These are phyloP conservation scores for Zygoascus tannicola DNA, from an alignment of 805 yeast species.

Conservation along the genomic window DNA sequence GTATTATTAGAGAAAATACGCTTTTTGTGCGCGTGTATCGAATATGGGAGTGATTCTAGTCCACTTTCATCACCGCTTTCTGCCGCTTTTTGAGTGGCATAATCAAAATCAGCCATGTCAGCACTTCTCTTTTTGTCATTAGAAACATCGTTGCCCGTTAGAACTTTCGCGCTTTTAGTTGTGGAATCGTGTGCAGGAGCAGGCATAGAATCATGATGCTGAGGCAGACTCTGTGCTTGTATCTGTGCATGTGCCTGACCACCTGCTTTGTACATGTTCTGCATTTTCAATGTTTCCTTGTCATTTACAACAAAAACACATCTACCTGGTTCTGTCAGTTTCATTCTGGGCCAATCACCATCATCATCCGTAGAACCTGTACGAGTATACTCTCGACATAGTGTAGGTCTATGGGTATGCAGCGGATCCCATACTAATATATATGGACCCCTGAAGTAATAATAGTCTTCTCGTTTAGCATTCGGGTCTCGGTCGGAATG, in stretches of 20 bases:
- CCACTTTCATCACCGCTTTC: not conserved
- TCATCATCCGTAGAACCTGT: constrained; percentile 28
- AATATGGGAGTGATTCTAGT: not conserved
- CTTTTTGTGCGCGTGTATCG: not conserved
- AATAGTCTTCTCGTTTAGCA: constrained; percentile 75
- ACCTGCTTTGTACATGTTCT: constrained; percentile 8
- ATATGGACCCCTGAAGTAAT: constrained; percentile 67
- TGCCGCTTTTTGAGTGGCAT: not conserved
- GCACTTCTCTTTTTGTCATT: not conserved
- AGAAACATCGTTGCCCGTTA: too few species aligned
- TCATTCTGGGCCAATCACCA: constrained; percentile 51
- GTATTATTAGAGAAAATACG: not conserved
- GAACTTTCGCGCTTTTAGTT: not conserved
- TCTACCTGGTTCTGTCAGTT: constrained; percentile 59
- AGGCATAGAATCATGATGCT: not conserved
- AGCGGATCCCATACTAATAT: constrained; percentile 72
- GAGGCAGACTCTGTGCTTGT: not conserved
- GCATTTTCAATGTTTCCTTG: constrained; percentile 1
- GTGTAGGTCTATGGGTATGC: constrained; percentile 70
- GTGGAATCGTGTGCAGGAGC: not conserved
- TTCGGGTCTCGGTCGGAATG: constrained; percentile 82
- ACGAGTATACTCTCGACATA: constrained; percentile 65
- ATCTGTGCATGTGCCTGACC: not conserved
- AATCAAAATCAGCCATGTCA: not conserved
- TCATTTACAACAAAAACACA: constrained; percentile 56